phyloP scores from a whole-genome alignment of 2,329 filamentous ascomycete genomes.

The Ceratocystis papillata region DNA sequence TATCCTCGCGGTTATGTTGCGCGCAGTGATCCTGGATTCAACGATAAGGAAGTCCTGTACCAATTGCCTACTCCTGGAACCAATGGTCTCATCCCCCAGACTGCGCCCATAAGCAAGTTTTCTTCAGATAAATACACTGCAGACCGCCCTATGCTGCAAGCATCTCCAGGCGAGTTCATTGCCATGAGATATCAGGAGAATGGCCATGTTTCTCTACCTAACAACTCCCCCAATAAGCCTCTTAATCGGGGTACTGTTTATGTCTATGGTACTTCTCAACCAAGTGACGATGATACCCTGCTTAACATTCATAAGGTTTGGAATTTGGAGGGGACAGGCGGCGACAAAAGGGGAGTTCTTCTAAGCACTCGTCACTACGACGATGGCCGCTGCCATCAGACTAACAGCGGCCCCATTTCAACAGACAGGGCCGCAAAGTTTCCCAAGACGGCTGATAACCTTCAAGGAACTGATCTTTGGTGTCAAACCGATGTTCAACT shows the following conservation, averaged over 20 bases:
- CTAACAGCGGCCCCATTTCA: slow-evolving; percentile 52
- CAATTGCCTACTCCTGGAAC: slow-evolving; percentile 48
- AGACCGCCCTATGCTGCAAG: slow-evolving; percentile 52
- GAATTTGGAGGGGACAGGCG: slow-evolving; percentile 70
- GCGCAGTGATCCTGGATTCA: slow-evolving; percentile 46
- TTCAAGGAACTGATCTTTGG: slow-evolving; percentile 51
- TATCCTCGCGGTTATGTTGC: slow-evolving; percentile 62
- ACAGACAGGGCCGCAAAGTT: slow-evolving; percentile 46
- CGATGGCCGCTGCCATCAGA: slow-evolving; percentile 81
- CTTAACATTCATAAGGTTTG: slow-evolving; percentile 63
- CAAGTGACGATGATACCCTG: slow-evolving; percentile 41
- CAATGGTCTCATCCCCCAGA: slow-evolving; percentile 39
- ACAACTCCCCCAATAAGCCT: slow-evolving; percentile 48
- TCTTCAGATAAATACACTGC: slow-evolving; percentile 47
- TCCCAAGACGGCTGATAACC: slow-evolving; percentile 39
- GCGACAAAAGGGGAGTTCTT: slow-evolving; percentile 64
- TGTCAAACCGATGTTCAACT: slow-evolving; percentile 77
- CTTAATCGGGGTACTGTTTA: slow-evolving; percentile 59
- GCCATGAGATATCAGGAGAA: slow-evolving; percentile 64
- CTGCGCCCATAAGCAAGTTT: slow-evolving; percentile 53
- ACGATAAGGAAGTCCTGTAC: slow-evolving; percentile 49
- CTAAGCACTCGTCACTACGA: slow-evolving; percentile 73
- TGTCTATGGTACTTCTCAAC: slow-evolving; percentile 58
- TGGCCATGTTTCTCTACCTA: slow-evolving; percentile 57
- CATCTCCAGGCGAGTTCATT: slow-evolving; percentile 50